Evolutionary conservation across 345 rosid genomes (phyloP).

Genomic region (Camelina neglecta): DNA sequence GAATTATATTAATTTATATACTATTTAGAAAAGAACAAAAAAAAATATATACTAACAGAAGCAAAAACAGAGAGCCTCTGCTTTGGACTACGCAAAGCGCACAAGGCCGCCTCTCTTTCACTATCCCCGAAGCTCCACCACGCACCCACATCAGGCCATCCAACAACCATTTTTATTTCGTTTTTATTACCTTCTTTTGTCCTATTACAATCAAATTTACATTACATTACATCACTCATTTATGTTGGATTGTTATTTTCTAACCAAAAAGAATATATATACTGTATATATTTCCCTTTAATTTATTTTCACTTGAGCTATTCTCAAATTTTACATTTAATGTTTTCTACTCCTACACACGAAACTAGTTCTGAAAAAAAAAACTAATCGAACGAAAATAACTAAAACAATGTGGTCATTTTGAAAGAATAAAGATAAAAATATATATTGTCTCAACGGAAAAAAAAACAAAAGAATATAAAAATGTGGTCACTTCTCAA

Average conservation of each 20-base stretch:
- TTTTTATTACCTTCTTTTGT: not conserved
- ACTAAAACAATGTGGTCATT: not conserved
- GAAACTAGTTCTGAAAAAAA: not conserved
- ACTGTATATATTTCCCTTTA: not conserved
- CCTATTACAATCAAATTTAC: not conserved
- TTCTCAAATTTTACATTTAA: not conserved
- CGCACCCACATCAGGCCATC: conserved; percentile 1
- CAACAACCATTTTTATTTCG: not conserved
- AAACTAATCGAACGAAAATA: not conserved
- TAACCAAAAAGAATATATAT: not conserved
- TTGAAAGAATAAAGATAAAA: too few relatives aligned
- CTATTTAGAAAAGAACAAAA: not conserved
- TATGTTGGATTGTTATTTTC: not conserved
- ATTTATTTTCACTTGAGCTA: not conserved
- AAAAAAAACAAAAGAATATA: conserved; percentile 19
- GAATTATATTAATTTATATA: too few relatives aligned
- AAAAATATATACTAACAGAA: too few relatives aligned
- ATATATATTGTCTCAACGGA: not conserved
- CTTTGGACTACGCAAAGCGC: conserved; percentile 33
- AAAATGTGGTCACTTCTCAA: conserved; percentile 32
- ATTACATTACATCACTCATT: not conserved
- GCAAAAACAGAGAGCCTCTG: conserved; percentile 18
- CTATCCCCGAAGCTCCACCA: conserved; percentile 38
- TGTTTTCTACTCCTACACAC: not conserved
- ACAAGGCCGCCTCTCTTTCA: conserved; percentile 40